Evolutionary conservation across 1,284 basidiomycete species (phyloP).

Genomic region (Neonothopanus nambi): DNA sequence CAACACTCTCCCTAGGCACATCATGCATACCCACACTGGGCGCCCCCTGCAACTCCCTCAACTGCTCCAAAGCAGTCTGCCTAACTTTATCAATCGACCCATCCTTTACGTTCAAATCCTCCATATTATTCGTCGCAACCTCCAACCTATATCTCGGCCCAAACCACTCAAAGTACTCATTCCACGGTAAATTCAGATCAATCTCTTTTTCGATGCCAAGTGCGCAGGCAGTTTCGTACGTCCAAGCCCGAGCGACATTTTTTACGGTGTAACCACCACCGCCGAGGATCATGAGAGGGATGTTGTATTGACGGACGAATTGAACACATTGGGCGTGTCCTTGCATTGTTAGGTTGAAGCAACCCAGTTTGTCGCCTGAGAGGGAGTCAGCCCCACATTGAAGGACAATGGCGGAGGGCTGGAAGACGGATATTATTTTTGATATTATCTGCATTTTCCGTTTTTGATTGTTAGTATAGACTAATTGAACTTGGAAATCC

Average conservation of each 20-base stretch:
- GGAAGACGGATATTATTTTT: conserved; percentile 88
- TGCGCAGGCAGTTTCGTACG: conserved; percentile 95
- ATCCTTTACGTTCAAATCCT: conserved; percentile 87
- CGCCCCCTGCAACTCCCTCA: conserved; percentile 77
- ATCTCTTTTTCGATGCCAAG: conserved; percentile 81
- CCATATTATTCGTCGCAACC: conserved; percentile 91
- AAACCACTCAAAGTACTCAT: conserved; percentile 97
- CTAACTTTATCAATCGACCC: conserved; percentile 81
- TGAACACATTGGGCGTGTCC: conserved; percentile 92
- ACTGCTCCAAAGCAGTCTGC: conserved; percentile 78
- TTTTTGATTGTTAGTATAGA: not conserved
- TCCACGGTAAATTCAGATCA: conserved; percentile 87
- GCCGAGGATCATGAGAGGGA: conserved; percentile 91
- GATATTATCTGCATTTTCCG: conserved; percentile 64
- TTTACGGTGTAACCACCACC: conserved; percentile 97
- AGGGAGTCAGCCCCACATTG: conserved; percentile 97
- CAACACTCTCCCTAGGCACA: conserved; percentile 70
- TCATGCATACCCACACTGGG: conserved; percentile 90
- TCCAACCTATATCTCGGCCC: conserved; percentile 94
- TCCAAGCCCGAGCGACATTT: conserved; percentile 95
- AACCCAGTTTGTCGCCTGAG: conserved; percentile 94
- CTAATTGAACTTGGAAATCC: not conserved
- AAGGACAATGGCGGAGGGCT: conserved; percentile 87
- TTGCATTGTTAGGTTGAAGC: conserved; percentile 95
- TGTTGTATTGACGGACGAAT: conserved; percentile 81